Base-by-base conservation (phyloP, 192 early-diverging fungal species). In the Bifiguratus adelaidae region DNA sequence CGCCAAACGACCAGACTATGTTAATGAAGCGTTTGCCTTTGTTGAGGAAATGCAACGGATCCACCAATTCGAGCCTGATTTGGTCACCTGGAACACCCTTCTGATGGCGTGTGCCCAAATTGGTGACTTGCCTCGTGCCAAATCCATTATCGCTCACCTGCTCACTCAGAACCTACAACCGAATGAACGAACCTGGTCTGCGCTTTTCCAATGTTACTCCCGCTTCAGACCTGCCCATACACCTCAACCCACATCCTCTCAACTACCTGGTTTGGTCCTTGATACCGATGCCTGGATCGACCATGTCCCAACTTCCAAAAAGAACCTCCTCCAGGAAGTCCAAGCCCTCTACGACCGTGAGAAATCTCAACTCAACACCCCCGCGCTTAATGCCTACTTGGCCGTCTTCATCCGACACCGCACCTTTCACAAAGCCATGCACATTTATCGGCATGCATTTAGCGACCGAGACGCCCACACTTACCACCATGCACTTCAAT, bases 31-130 rank as follows among this genome's bases (percentile, higher is more conserved):
- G 2, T 92, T 91, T 52, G 67, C 61, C 7, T 53, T 96, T 11
- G 61, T 92, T 22, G 71, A 81, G 22, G 83, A 93, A 45, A 95
- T 98, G 92, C 67, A 69, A 27, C 77, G 76, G 13, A 41, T 63
- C 5, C 65, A 84, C 44, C 91, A 89, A n/a, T 89, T 91, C 56
- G 56, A 72, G 47, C 88, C 91, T 0, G 81, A 88, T 60, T 54
- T 65, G 25, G 61, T 77, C 49, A 91, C 90, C 0, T 94, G 83
- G 74, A 88, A 88, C 55, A 85, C 83, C 0, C 48, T 98, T 16
- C 55, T 98, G 13, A 65, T 76, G 56, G 82, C 77, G 1, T 86
- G 85, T 44, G 82, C 86, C 3, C 64, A 63, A 37, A 75, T 83
- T 9, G 78, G 71, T 30, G 85, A 98, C 50, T 63, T 97, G 20